Base-by-base conservation (phyloP, 345 rosid species). In the Gossypium australe region DNA sequence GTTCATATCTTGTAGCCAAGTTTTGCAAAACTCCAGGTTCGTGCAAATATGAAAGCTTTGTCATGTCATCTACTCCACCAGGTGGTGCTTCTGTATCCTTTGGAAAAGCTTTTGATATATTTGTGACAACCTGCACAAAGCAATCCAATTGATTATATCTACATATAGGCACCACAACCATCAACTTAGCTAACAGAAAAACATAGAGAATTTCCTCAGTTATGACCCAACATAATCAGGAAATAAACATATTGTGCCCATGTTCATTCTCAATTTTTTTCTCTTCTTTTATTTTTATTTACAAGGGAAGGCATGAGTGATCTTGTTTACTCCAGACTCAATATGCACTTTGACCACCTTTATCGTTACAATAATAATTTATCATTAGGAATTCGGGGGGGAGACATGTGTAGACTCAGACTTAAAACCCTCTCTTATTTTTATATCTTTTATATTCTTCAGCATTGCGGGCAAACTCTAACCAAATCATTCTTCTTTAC, bases 21-120 rank as follows among this genome's bases (percentile, higher is more conserved):
- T 95, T 95, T 75, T 88, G 89, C 80, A 95, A 79, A 82, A 95
- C 99, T 78, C 99, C 99, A 14, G 99, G 99, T 78, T 95, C 99
- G 61, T 95, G 98, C 89, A 95, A 82, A 83, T 95, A 95, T 45
- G 99, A 89, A 82, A 95, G 96, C 86, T 95, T 95, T 70, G 99
- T 95, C 99, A 95, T 95, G 86, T 95, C 99, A 90, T 93, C 99
- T 49, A 95, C 98, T 70, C 99, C 99, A 48, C 98, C 99, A 48
- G 99, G 94, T 44, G 92, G 84, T 41, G 97, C 99, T 83, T 95
- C 99, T 16, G 96, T 93, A 82, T 95, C 99, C 80, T 93, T 90
- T 34, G 99, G 98, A 77, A 81, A 92, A 18, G 90, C 93, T 74
- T 88, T 93, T 70, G 94, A 88, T 43, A 90, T 89, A 67, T 89